phyloP scores from a whole-genome alignment of 257 asterid genomes.

The Jaltomata sinuosa region DNA sequence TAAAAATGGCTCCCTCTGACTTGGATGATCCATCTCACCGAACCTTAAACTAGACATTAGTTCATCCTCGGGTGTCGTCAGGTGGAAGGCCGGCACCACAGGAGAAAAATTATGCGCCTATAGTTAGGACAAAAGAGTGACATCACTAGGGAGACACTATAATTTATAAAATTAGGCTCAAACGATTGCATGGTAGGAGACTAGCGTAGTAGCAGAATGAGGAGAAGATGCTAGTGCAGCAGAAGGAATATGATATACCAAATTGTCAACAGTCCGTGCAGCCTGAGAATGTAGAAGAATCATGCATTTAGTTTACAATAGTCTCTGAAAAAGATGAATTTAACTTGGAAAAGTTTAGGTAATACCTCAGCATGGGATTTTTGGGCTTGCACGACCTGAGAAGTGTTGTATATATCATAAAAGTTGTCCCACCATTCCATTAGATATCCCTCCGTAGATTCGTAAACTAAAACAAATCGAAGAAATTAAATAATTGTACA shows the following conservation, averaged over 20 bases:
- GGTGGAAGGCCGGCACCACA: neutral
- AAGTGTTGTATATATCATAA: constrained; percentile 20
- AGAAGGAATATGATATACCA: neutral
- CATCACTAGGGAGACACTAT: neutral
- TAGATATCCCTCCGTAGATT: constrained; percentile 30
- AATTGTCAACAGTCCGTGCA: neutral
- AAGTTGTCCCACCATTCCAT: constrained; percentile 43
- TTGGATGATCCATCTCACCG: neutral
- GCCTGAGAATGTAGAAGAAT: neutral
- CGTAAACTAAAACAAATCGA: too few relatives aligned
- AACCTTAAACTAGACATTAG: neutral
- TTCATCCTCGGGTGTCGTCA: neutral
- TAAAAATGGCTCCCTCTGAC: neutral
- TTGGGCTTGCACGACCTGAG: neutral
- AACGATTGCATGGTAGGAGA: too few relatives aligned
- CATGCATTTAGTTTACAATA: neutral
- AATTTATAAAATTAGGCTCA: neutral
- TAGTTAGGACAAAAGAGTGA: neutral
- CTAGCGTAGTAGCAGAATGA: too few relatives aligned
- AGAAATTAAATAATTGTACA: too few relatives aligned
- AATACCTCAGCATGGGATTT: neutral
- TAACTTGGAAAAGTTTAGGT: neutral
- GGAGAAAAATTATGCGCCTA: neutral
- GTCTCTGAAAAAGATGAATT: neutral
- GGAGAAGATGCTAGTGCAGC: too few relatives aligned